Base-by-base conservation (phyloP, 2,329 filamentous ascomycete species). In the Aspergillus vadensis region DNA sequence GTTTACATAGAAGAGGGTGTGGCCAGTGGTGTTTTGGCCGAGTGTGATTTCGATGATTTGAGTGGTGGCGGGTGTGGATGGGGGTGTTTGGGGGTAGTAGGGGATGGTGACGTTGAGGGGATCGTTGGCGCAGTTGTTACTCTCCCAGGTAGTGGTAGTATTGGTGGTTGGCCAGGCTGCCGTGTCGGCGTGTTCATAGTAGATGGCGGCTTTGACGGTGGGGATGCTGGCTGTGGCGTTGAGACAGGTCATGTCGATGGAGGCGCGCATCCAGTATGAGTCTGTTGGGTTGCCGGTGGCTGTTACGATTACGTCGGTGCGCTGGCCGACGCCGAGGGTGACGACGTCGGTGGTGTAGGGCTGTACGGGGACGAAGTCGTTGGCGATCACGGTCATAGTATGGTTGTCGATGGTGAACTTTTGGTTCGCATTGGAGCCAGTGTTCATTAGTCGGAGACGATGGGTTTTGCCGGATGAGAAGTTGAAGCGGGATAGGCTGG, bases 321-420 rank as follows among this genome's bases (percentile, higher is more conserved):
- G 57, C 48, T 69, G 86, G 27, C 68, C 68, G 36, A 66, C 54
- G 23, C 36, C 47, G 32, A 65, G 55, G n/a, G 38, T 61, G 19
- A 71, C 78, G 5, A 86, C 81, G 9, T 83, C 78, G 0, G 87
- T 87, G 5, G 83, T 77, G 70, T 89, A 91, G 0, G 62, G 25
- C 2, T 51, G 23, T 5, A 60, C 49, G 3, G 76, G 76, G 1
- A 79, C 76, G 57, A 78, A 79, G 60, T 80, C 77, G 47, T 77
- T 75, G 8, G 77, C 74, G n/a, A 79, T 77, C 51, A 79, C 72
- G 5, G 70, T 74, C 57, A 80, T 63, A 14, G 66, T 69, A 61
- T 79, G 70, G 50, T 61, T 62, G 53, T 74, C 72, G 47, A 74
- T 71, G 19, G 57, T 67, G 65, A 74, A 71, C 55, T 74, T 70